Conservation (phyloP, 2,329 filamentous ascomycete genomes). For the Aureobasidium sp. region DNA sequence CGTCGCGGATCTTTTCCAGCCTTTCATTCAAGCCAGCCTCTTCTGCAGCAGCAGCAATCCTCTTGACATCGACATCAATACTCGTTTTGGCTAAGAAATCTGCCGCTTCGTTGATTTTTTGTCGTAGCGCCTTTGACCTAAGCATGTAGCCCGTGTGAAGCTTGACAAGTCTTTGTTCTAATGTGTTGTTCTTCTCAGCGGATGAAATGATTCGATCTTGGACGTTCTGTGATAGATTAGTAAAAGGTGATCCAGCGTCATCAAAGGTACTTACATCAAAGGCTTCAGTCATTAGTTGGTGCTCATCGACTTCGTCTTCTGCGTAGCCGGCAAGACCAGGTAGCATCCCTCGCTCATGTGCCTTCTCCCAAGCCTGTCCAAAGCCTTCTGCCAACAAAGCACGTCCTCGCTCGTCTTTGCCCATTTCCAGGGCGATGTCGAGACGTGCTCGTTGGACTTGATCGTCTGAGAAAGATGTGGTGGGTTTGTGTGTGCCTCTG, state of each 20-base stretch:
- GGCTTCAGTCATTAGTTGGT: slow-evolving; percentile 56
- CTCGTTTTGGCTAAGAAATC: slow-evolving; percentile 65
- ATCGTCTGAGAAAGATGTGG: slow-evolving; percentile 62
- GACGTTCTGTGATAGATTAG: slow-evolving; percentile 43
- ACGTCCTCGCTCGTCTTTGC: slow-evolving; percentile 38
- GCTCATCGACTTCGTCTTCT: slow-evolving; percentile 64
- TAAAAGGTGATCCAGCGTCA: too few relatives aligned
- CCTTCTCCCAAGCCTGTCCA: slow-evolving; percentile 42
- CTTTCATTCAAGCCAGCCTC: slow-evolving; percentile 65
- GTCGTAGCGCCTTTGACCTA: slow-evolving; percentile 68
- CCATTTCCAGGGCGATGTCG: slow-evolving; percentile 63
- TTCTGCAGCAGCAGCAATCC: slow-evolving; percentile 69
- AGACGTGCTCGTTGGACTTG: slow-evolving; percentile 67
- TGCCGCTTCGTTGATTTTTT: slow-evolving; percentile 70
- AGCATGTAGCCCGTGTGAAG: slow-evolving; percentile 87
- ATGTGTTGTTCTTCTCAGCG: slow-evolving; percentile 73
- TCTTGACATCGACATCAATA: slow-evolving; percentile 64
- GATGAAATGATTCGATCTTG: slow-evolving; percentile 65
- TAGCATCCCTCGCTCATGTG: slow-evolving; percentile 44
- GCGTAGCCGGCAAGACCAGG: slow-evolving; percentile 75
- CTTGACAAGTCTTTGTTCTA: slow-evolving; percentile 86
- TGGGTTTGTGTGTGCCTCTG: slow-evolving; percentile 48
- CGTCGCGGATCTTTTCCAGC: slow-evolving; percentile 67
- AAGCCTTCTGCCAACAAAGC: slow-evolving; percentile 41
- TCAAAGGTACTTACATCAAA: slow-evolving; percentile 55